Base-by-base conservation (phyloP, 257 asterid genomes). In the Solanum pennellii region DNA sequence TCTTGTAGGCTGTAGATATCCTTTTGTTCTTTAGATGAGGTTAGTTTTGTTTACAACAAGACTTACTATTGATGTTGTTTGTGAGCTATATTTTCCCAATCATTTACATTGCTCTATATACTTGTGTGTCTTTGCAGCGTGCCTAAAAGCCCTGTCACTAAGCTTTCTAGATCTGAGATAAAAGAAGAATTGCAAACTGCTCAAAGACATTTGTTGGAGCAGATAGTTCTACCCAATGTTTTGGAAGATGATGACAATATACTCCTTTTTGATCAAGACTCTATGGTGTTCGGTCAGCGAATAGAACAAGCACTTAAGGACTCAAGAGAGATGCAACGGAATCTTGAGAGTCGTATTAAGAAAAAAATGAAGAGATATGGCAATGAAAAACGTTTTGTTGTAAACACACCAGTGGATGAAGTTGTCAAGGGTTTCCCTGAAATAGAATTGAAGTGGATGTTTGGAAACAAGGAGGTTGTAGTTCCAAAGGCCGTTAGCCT, bases 351-450 rank as follows among this genome's bases (percentile, higher is more conserved):
- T 91, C 89, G 80, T 87, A 92, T 95, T 85, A 92, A 95, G 88
- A 94, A 92, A 89, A 89, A 87, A 82, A 91, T 96, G 99, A 95
- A 89, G 90, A 94, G 91, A 86, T 86, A 92, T 74, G 98, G 99
- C 39, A 93, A 92, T 87, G 99, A 95, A 91, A 96, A 91, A 82
- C 93, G 94, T 66, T 93, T 90, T 92, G 92, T 97, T 88, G 92
- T 89, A 72, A 90, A 87, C 88, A 94, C 99, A 65, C 97, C 99
- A n/a, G 92, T 88, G 11, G 92, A 90, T 91, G 99, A 97, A 89
- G 95, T 95, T 90, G 96, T 94, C 72, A 95, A 96, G 91, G 99
- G 98, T 66, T 95, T 90, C 91, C 98, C 99, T 27, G 99, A 94
- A 86, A 90, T 93, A 90, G 98, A 97, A 92, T 92, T 91, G 86